Evolutionary conservation across 2,329 filamentous ascomycete genomes (phyloP).

Genomic region (Cadophora sp.): DNA sequence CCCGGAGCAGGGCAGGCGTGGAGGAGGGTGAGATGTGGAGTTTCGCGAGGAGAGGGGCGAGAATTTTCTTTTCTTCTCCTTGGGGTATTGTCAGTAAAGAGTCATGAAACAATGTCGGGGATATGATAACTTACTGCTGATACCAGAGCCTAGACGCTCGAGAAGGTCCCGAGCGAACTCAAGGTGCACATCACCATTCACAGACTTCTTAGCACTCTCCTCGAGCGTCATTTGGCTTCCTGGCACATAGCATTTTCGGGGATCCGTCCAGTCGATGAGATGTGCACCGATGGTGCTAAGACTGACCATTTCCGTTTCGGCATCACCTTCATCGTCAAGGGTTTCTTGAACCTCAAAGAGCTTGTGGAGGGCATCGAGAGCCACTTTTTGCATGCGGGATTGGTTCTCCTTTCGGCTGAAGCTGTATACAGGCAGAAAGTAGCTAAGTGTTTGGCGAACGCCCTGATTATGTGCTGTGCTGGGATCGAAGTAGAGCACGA

Average conservation of each 20-base stretch:
- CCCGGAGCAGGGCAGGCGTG: constrained; percentile 62
- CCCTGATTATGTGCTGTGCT: constrained; percentile 80
- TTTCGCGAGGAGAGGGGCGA: constrained; percentile 81
- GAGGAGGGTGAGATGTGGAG: constrained; percentile 77
- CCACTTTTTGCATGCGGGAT: constrained; percentile 76
- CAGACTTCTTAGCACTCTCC: constrained; percentile 66
- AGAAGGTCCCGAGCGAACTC: constrained; percentile 79
- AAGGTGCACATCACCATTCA: constrained; percentile 81
- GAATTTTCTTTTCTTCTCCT: constrained; percentile 87
- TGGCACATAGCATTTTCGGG: constrained; percentile 73
- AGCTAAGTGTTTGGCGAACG: constrained; percentile 85
- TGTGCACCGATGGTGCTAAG: constrained; percentile 81
- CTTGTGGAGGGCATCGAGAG: constrained; percentile 76
- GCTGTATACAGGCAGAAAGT: constrained; percentile 94
- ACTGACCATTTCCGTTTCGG: constrained; percentile 80
- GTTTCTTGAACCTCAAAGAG: constrained; percentile 76
- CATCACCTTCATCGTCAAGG: constrained; percentile 76
- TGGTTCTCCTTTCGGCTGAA: constrained; percentile 86
- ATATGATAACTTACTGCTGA: constrained; percentile 63
- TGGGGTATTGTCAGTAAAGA: constrained; percentile 23
- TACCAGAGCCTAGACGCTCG: constrained; percentile 71
- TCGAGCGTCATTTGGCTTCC: constrained; percentile 50
- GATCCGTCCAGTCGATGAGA: constrained; percentile 94
- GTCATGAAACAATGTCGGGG: neutral
- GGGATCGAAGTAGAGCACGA: constrained; percentile 89